Percentiles rank a stretch among this genome's conserved stretches.
Evolutionary conservation across 768 basidiomycete genomes (phyloP).

Genomic region (Postia placenta): DNA sequence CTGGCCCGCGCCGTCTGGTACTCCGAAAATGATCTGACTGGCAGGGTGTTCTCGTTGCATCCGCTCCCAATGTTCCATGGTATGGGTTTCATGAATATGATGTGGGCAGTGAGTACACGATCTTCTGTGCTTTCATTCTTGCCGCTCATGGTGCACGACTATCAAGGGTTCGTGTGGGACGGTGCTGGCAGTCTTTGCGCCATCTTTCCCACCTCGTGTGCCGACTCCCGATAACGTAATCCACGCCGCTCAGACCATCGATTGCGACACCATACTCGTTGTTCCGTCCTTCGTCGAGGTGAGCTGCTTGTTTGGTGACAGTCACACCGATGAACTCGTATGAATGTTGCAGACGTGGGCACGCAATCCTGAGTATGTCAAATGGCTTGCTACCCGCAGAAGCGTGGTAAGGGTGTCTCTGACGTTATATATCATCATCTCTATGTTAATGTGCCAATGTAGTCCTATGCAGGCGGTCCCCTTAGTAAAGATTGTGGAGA

Average conservation of each 20-base stretch:
- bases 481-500: neutral
- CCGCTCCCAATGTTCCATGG: constrained; percentile 7
- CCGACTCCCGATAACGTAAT: constrained; percentile 15
- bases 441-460: neutral
- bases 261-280: constrained; percentile 10
- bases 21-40: constrained; percentile 3
- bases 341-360: constrained; percentile 11
- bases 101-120: constrained; percentile 1
- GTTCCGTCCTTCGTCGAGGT: constrained; percentile 16
- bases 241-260: constrained; percentile 6
- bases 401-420: constrained; percentile 10
- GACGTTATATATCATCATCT: neutral
- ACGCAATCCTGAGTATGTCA: constrained; percentile 11
- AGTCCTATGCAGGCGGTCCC: neutral
- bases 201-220: constrained; percentile 14
- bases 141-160: no score
- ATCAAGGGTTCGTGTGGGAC: constrained; percentile 12
- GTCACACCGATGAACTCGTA: neutral
- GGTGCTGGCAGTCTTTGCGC: constrained; percentile 17
- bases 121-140: neutral
- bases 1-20: constrained; percentile 8
- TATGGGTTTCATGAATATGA: constrained; percentile 1
- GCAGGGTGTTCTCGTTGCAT: neutral
- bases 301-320: neutral
- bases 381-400: constrained; percentile 9